phyloP scores from a whole-genome alignment of 495 filamentous ascomycete species.

The Penicillium lividum region DNA sequence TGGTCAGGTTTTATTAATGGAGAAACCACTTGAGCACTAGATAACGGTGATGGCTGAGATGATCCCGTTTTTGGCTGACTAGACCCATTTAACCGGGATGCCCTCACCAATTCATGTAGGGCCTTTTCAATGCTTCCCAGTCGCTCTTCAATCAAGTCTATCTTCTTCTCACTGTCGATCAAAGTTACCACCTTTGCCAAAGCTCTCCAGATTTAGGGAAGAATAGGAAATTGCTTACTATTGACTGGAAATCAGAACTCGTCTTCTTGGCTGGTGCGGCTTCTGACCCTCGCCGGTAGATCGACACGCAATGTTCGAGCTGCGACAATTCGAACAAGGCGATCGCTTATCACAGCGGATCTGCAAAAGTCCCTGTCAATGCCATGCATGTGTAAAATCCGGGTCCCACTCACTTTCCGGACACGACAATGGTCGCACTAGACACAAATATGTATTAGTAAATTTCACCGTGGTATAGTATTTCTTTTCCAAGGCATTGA shows the following conservation, averaged over 20 bases:
- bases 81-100: slow-evolving; percentile 12
- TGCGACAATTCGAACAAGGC: slow-evolving; percentile 51
- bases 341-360: slow-evolving; percentile 47
- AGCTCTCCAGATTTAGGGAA: neutral
- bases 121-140: slow-evolving; percentile 58
- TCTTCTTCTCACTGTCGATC: slow-evolving; percentile 61
- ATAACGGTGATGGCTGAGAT: slow-evolving; percentile 22
- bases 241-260: slow-evolving; percentile 67
- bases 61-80: slow-evolving; percentile 11
- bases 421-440: slow-evolving; percentile 54
- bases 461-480: neutral
- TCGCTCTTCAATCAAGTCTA: slow-evolving; percentile 65
- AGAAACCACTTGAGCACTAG: slow-evolving; percentile 7
- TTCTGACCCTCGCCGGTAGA: slow-evolving; percentile 62
- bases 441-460: slow-evolving; percentile 21
- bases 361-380: slow-evolving; percentile 20
- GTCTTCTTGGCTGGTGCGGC: slow-evolving; percentile 57
- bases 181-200: slow-evolving; percentile 2
- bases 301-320: slow-evolving; percentile 47
- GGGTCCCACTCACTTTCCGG: slow-evolving; percentile 43
- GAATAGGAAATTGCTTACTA: slow-evolving; percentile 49
- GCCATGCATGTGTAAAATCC: neutral
- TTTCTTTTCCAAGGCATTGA: too few relatives aligned
- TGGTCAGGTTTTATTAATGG: slow-evolving; percentile 11
- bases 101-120: slow-evolving; percentile 40